These are phyloP conservation scores for Cenchrus fungigraminus DNA, from an alignment of 176 grass and related monocot genomes.

Conservation along the genomic window DNA sequence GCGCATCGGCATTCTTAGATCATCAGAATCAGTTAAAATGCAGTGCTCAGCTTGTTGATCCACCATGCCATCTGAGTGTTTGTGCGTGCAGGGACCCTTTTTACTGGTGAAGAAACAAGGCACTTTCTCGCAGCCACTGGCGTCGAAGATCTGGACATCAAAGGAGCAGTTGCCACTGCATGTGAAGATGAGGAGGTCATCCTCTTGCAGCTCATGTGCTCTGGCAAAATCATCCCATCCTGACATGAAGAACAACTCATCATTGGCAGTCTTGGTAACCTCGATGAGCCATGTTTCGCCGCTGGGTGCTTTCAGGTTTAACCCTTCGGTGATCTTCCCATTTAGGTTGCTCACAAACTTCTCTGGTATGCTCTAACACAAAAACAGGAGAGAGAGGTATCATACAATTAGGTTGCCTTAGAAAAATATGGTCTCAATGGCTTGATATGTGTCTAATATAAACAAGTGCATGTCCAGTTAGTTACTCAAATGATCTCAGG, in stretches of 20 bases:
- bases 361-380: slow-evolving; percentile 50
- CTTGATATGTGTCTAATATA: neutral
- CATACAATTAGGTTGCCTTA: neutral
- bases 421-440: neutral
- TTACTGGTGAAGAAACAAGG: slow-evolving; percentile 26
- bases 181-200: slow-evolving; percentile 56
- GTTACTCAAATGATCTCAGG: neutral
- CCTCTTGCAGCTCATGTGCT: slow-evolving; percentile 50
- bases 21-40: neutral
- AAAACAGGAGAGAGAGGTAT: neutral
- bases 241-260: slow-evolving; percentile 33
- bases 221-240: slow-evolving; percentile 60
- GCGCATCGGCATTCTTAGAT: neutral
- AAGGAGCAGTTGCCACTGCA: slow-evolving; percentile 44
- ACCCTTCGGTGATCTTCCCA: slow-evolving; percentile 8
- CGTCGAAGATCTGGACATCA: slow-evolving; percentile 59
- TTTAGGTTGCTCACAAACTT: slow-evolving; percentile 40
- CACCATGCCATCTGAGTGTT: neutral
- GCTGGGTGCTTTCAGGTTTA: slow-evolving; percentile 46
- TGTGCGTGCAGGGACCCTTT: neutral
- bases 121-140: slow-evolving; percentile 48
- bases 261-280: slow-evolving; percentile 16
- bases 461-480: neutral
- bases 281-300: slow-evolving; percentile 35
- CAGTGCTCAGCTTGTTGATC: slow-evolving; percentile 1